Evolutionary conservation across 495 filamentous ascomycete genomes (phyloP), one percentile per base, ranked within the genome.

Genomic region (Hyaloscypha finlandica): DNA sequence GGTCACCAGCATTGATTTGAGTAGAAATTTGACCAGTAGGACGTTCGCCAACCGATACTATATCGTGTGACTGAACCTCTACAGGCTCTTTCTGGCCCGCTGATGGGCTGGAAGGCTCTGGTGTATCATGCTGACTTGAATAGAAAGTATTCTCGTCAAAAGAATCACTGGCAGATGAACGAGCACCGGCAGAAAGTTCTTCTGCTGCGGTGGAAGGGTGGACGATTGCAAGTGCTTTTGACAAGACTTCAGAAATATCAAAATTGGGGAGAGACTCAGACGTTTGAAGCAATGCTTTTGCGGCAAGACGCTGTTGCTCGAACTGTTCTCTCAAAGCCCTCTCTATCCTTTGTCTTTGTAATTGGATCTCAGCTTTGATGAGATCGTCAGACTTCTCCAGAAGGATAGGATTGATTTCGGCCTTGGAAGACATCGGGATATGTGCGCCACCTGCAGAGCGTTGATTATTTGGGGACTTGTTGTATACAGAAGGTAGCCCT

Each of bases 101-200:
- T 19, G 80, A 77, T 9, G 77, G 73, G 61, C 74, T 74, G 56
- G 73, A 77, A 2, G 77, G 77, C 51, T 81, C 77, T 42, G 83
- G 82, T 0, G 82, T 84, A 63, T 81, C 81, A 74, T 80, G 77
- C 79, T 87, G 89, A 81, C 92, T 96, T 56, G 93, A 96, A 79
- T 97, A 97, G 77, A 95, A 94, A n/a, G 92, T 93, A 70, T 95
- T 93, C 73, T 94, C 89, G 77, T 97, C 93, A 77, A 92, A 90
- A 12, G 92, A 94, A 73, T 93, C 92, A 82, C 84, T 89, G 68
- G 84, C 79, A 68, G 84, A 82, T 76, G 82, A 81, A 69, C 76
- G 75, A 69, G 55, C 71, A 54, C 53, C 67, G 22, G 57, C 66
- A 64, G 70, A 78, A 63, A 76, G 80, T 78, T 86, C 85, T 80